phyloP scores from a whole-genome alignment of 2,329 filamentous ascomycete species.

The Karstenula rhodostoma region DNA sequence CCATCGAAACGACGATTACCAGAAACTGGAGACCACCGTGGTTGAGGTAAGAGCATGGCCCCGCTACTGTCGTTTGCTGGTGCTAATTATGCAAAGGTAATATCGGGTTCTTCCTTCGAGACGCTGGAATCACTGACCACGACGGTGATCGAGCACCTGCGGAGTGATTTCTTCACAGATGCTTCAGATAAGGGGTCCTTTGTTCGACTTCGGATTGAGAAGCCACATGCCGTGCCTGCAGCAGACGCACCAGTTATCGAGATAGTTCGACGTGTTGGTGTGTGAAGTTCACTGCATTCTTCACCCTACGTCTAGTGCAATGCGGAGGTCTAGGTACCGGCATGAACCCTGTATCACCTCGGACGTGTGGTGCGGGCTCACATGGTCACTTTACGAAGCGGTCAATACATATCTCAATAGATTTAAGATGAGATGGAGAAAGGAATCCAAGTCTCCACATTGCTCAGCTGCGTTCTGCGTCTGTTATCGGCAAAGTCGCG shows the following conservation, averaged over 20 bases:
- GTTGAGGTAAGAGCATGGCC: constrained; percentile 62
- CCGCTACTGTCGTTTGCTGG: background rate
- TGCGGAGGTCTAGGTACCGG: background rate
- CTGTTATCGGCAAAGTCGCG: background rate
- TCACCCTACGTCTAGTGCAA: background rate
- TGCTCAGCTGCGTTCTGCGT: background rate
- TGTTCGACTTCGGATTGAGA: constrained; percentile 70
- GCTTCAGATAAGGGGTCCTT: constrained; percentile 53
- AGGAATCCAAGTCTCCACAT: background rate
- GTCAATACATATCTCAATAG: constrained; percentile 3
- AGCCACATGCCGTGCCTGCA: constrained; percentile 76
- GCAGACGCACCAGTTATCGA: constrained; percentile 77
- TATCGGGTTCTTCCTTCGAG: constrained; percentile 54
- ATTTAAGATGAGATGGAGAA: background rate
- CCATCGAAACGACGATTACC: constrained; percentile 60
- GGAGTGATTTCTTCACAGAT: constrained; percentile 48
- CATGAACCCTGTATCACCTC: constrained; percentile 2
- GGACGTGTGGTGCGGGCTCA: background rate
- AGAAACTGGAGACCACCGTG: constrained; percentile 65
- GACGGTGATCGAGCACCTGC: constrained; percentile 51
- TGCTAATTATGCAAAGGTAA: constrained; percentile 44
- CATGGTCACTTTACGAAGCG: background rate
- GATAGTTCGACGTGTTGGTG: constrained; percentile 49
- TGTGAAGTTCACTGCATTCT: constrained; percentile 4
- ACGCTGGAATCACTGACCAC: constrained; percentile 57